Evolutionary conservation across 1,139 yeast species (phyloP).

Genomic region (Kodamaea fungicola): DNA sequence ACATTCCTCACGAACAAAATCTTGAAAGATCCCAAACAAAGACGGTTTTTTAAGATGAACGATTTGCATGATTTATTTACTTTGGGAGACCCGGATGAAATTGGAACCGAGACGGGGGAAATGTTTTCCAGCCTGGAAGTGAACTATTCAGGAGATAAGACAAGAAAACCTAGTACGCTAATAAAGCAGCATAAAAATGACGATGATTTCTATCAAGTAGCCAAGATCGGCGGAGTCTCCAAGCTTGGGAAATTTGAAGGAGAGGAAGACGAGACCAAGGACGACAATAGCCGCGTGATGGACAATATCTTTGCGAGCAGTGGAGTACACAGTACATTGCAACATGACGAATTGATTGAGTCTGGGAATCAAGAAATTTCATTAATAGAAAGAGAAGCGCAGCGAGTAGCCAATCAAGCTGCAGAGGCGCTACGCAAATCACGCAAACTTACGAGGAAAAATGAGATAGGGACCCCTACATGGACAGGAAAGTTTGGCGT

Average conservation of each 20-base stretch:
- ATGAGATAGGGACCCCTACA: constrained; percentile 81
- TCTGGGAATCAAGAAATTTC: constrained; percentile 48
- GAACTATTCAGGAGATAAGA: constrained; percentile 22
- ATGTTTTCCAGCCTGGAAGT: constrained; percentile 55
- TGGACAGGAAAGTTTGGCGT: constrained; percentile 94
- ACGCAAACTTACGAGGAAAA: constrained; percentile 57
- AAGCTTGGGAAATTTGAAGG: constrained; percentile 50
- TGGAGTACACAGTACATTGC: constrained; percentile 72
- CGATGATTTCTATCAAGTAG: constrained; percentile 56
- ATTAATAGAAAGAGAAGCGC: constrained; percentile 73
- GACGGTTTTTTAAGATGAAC: constrained; percentile 86
- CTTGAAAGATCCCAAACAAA: constrained; percentile 90
- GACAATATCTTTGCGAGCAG: constrained; percentile 69
- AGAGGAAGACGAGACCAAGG: constrained; percentile 26
- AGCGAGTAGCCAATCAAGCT: constrained; percentile 72
- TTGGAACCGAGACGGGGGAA: constrained; percentile 64
- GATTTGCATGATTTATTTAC: constrained; percentile 89
- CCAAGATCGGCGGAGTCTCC: constrained; percentile 52
- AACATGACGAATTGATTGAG: constrained; percentile 75
- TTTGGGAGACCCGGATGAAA: constrained; percentile 70
- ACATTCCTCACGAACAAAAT: constrained; percentile 92
- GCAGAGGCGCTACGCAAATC: constrained; percentile 70
- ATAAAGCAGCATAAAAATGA: constrained; percentile 33
- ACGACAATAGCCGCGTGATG: constrained; percentile 63
- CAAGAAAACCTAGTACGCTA: constrained; percentile 23